These are phyloP conservation scores for Epichloe aotearoae DNA, from an alignment of 2,329 filamentous ascomycete species.

Conservation along the genomic window DNA sequence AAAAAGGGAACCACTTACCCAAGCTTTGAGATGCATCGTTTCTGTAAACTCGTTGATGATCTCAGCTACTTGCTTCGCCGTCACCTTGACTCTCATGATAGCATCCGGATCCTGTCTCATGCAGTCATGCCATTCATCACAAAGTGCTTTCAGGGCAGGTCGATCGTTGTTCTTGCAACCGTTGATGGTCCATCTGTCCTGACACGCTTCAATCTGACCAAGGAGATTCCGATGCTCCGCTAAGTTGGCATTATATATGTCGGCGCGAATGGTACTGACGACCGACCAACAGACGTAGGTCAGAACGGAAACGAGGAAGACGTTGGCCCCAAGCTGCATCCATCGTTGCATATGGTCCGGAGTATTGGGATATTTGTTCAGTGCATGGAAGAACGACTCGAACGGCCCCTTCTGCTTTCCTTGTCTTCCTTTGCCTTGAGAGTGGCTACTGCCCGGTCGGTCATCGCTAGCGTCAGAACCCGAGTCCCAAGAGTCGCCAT, in stretches of 20 bases:
- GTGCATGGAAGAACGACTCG: conserved; percentile 34
- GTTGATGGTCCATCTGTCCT: conserved; percentile 62
- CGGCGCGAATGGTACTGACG: conserved; percentile 55
- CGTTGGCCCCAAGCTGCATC: conserved; percentile 49
- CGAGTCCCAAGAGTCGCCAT: conserved; percentile 33
- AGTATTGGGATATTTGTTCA: conserved; percentile 44
- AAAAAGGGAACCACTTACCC: conserved; percentile 26
- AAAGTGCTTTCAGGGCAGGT: conserved; percentile 61
- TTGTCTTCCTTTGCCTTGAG: conserved; percentile 13
- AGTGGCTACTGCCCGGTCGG: conserved; percentile 11
- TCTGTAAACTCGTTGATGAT: conserved; percentile 93
- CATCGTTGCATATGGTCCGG: conserved; percentile 47
- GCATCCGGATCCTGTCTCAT: conserved; percentile 73
- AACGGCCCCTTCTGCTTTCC: conserved; percentile 14
- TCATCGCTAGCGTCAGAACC: conserved; percentile 31
- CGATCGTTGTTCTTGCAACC: conserved; percentile 52
- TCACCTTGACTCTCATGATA: conserved; percentile 67
- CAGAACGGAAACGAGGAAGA: conserved; percentile 40
- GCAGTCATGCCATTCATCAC: conserved; percentile 72
- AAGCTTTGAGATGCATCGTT: conserved; percentile 71
- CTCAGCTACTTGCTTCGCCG: conserved; percentile 75
- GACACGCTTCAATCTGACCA: conserved; percentile 61
- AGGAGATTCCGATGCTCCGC: conserved; percentile 56
- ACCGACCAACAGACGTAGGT: conserved; percentile 58
- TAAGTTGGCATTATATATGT: conserved; percentile 60